Percentiles rank a stretch among this genome's conserved stretches.
phyloP scores from a whole-genome alignment of 805 yeast species.

The Candida sphagnicola region DNA sequence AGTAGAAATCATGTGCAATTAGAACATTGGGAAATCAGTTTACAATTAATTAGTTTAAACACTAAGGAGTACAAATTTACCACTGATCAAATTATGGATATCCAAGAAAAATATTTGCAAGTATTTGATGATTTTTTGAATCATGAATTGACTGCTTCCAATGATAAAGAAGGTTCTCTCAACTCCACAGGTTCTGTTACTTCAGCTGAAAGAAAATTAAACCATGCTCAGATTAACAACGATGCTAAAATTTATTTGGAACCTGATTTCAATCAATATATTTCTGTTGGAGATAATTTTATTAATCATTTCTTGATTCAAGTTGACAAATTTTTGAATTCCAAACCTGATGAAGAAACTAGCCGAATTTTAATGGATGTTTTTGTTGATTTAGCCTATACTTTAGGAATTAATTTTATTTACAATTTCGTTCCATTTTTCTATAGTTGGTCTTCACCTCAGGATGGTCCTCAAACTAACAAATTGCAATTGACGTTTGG shows the following conservation, averaged over 20 bases:
- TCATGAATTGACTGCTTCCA: conserved; percentile 19
- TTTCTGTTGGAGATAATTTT: conserved; percentile 39
- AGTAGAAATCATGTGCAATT: conserved; percentile 40
- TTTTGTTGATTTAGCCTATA: conserved; percentile 20
- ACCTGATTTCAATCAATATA: conserved; percentile 43
- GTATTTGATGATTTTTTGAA: conserved; percentile 34
- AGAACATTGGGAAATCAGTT: conserved; percentile 42
- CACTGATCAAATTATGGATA: conserved; percentile 19
- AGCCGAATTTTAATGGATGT: conserved; percentile 15
- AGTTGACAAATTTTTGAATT: conserved; percentile 28
- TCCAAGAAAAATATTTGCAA: conserved; percentile 38
- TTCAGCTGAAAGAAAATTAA: conserved; percentile 11
- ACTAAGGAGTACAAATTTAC: conserved; percentile 13
- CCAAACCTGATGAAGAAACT: conserved; percentile 22
- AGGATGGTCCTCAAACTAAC: conserved; percentile 7
- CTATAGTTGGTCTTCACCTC: conserved; percentile 37
- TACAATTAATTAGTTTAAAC: conserved; percentile 20
- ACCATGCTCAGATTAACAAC: conserved; percentile 7
- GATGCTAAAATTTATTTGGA: conserved; percentile 14
- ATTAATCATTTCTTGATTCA: conserved; percentile 34
- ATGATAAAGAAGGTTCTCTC: conserved; percentile 1
- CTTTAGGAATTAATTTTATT: conserved; percentile 45
- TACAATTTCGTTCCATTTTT: conserved; percentile 44
- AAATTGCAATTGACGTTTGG: conserved; percentile 30
- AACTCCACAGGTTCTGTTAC: conserved; percentile 7